Evolutionary conservation across 2,329 filamentous ascomycete genomes (phyloP), one percentile per base, ranked within the genome.

Genomic region (Aspergillus aculeatus): DNA sequence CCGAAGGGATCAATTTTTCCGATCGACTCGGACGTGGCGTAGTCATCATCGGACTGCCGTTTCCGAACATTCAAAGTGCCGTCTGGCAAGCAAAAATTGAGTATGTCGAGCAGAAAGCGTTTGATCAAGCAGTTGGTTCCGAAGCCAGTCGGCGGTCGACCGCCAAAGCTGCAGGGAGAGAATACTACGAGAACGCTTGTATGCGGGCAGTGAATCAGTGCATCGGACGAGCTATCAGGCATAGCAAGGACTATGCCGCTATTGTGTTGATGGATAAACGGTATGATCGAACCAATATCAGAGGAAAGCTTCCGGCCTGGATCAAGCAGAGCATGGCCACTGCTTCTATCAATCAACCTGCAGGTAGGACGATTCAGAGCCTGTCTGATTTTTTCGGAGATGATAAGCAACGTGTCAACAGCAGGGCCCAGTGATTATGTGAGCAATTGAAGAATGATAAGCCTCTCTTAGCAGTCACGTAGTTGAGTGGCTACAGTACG

Each of bases 191-290:
- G 73, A 98, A 98, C 72, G 86, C 91, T 0, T 97, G 93, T 74
- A 97, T 99, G 93, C 84, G 95, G 44, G 92, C 93, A 4, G 95
- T 99, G 4, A 99, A 99, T 74, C 95, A 99, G 79, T 95, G 91
- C 71, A 93, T 99, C 66, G 95, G 95, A 0, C 83, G 95, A 60
- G 95, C 92, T 1, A 97, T 99, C 68, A 83, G 95, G 50, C 95
- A 99, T 73, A 84, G 84, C 57, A 86, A 85, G 24, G 95, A 99
- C 76, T 98, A 96, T 76, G 95, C 95, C 4, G 88, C 90, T 16
- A 97, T 99, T 64, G 78, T 97, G 58, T 83, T 99, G 71, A 80
- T 95, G 35, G 95, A 99, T 75, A 82, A 84, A 64, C 82, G 95
- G 54, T 99, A 95, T 75, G 84, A 82, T n/a, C 86, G 83, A 29